phyloP scores from a whole-genome alignment of 805 yeast species.

The Kodamaea kaohsiungensis region DNA sequence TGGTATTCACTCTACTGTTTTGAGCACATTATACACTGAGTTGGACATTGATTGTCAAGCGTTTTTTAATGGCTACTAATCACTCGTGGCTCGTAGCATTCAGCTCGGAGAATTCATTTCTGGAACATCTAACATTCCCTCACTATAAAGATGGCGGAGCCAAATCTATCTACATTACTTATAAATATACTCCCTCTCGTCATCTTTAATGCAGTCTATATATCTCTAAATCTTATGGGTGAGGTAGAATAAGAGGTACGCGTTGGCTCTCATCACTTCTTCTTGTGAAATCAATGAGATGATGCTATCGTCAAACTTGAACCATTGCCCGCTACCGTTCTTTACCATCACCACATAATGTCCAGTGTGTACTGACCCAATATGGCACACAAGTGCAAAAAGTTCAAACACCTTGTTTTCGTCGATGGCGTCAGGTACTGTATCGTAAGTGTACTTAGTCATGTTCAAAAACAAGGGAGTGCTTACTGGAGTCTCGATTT shows the following conservation, averaged over 20 bases:
- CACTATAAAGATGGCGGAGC: too few relatives aligned
- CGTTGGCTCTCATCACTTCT: constrained; percentile 69
- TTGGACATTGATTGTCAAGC: too few relatives aligned
- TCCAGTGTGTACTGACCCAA: constrained; percentile 93
- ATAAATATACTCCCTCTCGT: background rate
- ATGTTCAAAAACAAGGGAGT: constrained; percentile 76
- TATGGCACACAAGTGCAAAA: constrained; percentile 84
- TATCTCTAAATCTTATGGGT: constrained; percentile 40
- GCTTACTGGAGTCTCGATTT: constrained; percentile 71
- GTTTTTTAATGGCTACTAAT: too few relatives aligned
- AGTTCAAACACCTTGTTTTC: constrained; percentile 64
- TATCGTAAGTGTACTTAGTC: constrained; percentile 50
- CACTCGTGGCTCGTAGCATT: too few relatives aligned
- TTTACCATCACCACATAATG: constrained; percentile 86
- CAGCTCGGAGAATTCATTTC: too few relatives aligned
- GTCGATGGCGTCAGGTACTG: constrained; percentile 18
- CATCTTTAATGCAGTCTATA: background rate
- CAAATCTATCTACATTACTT: background rate
- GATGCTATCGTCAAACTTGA: constrained; percentile 85
- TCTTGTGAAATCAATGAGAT: constrained; percentile 65
- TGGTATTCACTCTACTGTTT: too few relatives aligned
- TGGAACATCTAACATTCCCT: too few relatives aligned
- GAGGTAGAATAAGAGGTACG: constrained; percentile 77
- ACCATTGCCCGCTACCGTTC: constrained; percentile 77
- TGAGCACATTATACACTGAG: too few relatives aligned